Evolutionary conservation across 805 yeast species (phyloP), one percentile per base, ranked within the genome.

Genomic region (Metschnikowia bowlesiae): DNA sequence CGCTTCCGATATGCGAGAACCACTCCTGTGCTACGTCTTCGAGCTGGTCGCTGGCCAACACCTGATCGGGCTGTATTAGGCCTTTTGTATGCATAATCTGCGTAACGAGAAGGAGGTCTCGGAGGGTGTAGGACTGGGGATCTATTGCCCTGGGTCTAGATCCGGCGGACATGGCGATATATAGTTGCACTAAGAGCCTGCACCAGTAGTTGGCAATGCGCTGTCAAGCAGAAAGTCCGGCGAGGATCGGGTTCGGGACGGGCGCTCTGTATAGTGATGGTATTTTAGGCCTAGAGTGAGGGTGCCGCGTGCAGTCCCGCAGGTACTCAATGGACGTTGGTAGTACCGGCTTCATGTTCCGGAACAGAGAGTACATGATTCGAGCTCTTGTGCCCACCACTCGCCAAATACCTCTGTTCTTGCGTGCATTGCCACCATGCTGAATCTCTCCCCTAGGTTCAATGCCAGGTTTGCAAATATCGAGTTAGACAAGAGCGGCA

Each of bases 51-150:
- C 56, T 44, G 9, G 54, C 26, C 1, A 46, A 35, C 8, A 62
- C 55, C 31, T 41, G 50, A 4, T 56, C 60, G 1, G 66, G 65
- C n/a, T 62, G 61, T 18, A 66, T 58, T 18, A 70, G 57, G 2
- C 65, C 67, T 40, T 64, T 62, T 2, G 63, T 61, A 47, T 73
- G 76, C 6, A 74, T 61, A 7, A 73, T 57, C 57, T 74, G 78
- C 1, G 71, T 56, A 13, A 73, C 49, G 22, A 73, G 63, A 29
- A 73, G 65, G 9, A 70, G 58, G 50, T 71, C 76, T 46, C 72
- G 55, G 45, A 60, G 59, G 31, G 57, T 38, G 47, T 48, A 59
- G 18, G 59, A 54, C 11, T 37, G 50, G 26, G 62, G 62, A 38
- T 52, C 53, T 2, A 50, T 49, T 32, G 47, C 50, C 38, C 13